phyloP scores from a whole-genome alignment of 2,329 filamentous ascomycete genomes.

The Chrysoporthe austroafricana region DNA sequence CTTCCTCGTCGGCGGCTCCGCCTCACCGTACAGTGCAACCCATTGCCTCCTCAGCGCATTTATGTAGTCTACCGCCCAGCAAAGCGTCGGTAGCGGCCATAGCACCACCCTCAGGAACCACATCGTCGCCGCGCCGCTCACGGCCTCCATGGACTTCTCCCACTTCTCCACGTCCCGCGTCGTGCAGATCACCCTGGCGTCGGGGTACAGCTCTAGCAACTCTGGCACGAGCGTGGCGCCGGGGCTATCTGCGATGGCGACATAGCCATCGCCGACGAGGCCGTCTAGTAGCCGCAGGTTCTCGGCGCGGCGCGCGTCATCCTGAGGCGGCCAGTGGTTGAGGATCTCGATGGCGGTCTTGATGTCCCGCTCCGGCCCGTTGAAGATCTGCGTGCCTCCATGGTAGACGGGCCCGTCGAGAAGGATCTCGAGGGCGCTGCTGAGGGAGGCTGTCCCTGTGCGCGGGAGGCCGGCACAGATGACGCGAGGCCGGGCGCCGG shows the following conservation, averaged over 20 bases:
- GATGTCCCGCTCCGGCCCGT: slow-evolving; percentile 30
- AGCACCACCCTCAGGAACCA: slow-evolving; percentile 41
- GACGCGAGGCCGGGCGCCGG: slow-evolving; percentile 31
- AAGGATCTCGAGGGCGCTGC: slow-evolving; percentile 33
- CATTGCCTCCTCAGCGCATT: slow-evolving; percentile 28
- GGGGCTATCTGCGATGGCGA: slow-evolving; percentile 48
- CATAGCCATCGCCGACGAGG: slow-evolving; percentile 34
- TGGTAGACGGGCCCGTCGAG: slow-evolving; percentile 34
- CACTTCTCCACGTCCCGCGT: slow-evolving; percentile 43
- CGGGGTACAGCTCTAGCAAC: slow-evolving; percentile 52
- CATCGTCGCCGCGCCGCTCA: slow-evolving; percentile 40
- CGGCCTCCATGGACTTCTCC: slow-evolving; percentile 42
- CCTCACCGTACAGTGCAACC: slow-evolving; percentile 37
- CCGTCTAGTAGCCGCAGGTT: slow-evolving; percentile 4
- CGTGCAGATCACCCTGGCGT: slow-evolving; percentile 53
- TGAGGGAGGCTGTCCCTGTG: slow-evolving; percentile 35
- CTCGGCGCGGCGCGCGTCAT: slow-evolving; percentile 1
- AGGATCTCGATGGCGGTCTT: slow-evolving; percentile 8
- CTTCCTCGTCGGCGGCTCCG: slow-evolving; percentile 29
- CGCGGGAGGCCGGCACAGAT: slow-evolving; percentile 35
- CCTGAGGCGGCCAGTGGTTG: background rate
- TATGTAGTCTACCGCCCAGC: slow-evolving; percentile 39
- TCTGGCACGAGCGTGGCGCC: slow-evolving; percentile 47
- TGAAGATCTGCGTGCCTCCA: slow-evolving; percentile 32
- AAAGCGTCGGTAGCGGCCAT: slow-evolving; percentile 39